Evolutionary conservation across 352 stramenopile species (phyloP).

Genomic region (Phytophthora uliginosa): DNA sequence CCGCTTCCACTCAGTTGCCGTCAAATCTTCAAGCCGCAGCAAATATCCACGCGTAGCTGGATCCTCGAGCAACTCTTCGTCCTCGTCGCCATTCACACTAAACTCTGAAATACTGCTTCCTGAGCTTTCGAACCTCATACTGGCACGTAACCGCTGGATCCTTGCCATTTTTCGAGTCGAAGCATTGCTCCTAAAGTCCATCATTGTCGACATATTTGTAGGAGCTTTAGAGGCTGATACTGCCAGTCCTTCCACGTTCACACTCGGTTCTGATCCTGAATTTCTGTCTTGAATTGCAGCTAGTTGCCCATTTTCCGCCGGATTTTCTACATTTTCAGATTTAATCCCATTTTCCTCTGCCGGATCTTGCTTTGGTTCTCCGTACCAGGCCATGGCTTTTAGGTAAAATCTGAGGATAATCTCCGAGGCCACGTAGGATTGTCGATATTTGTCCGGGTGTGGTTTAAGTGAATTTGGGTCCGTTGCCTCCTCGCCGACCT

Average conservation of each 20-base stretch:
- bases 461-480: slow-evolving; percentile 15
- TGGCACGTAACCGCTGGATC: slow-evolving; percentile 45
- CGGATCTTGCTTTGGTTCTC: slow-evolving; percentile 48
- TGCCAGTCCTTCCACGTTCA: slow-evolving; percentile 12
- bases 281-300: background rate
- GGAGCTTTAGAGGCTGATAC: slow-evolving; percentile 8
- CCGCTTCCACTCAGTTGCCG: slow-evolving; percentile 69
- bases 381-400: slow-evolving; percentile 79
- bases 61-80: slow-evolving; percentile 36
- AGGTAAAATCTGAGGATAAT: slow-evolving; percentile 84
- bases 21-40: slow-evolving; percentile 73
- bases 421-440: slow-evolving; percentile 69
- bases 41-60: slow-evolving; percentile 68
- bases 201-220: slow-evolving; percentile 29
- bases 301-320: background rate
- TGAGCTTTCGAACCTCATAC: slow-evolving; percentile 56
- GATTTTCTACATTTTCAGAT: slow-evolving; percentile 1
- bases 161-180: slow-evolving; percentile 50
- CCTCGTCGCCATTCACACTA: slow-evolving; percentile 34
- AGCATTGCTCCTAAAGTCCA: slow-evolving; percentile 44
- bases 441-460: slow-evolving; percentile 60
- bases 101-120: slow-evolving; percentile 57
- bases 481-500: slow-evolving; percentile 27
- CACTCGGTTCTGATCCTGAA: slow-evolving; percentile 3
- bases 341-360: slow-evolving; percentile 10